Conservation (phyloP, 768 basidiomycete genomes). For the Phallus indusiatus region DNA sequence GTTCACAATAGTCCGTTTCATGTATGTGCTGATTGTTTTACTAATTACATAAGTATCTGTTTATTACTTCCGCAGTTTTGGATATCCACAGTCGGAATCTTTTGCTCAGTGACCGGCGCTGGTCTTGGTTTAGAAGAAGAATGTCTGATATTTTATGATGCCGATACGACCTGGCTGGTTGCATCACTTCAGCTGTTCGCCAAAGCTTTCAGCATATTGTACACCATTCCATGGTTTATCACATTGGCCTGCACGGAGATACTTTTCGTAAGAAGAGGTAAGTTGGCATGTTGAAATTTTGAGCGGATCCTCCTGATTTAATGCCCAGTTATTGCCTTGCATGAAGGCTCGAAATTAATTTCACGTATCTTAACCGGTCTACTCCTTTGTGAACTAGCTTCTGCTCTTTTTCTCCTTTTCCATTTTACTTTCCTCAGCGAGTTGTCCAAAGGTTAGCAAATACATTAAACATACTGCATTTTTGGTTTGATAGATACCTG, state of each 20-base stretch:
- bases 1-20: not conserved
- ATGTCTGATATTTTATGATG: not conserved
- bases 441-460: too few relatives aligned
- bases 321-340: not conserved
- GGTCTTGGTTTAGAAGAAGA: not conserved
- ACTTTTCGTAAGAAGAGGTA: not conserved
- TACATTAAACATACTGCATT: too few relatives aligned
- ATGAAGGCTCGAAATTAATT: not conserved
- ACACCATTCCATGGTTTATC: not conserved
- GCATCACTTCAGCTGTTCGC: too few relatives aligned
- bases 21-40: not conserved
- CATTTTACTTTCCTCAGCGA: not conserved
- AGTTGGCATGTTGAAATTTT: not conserved
- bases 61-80: not conserved
- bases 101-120: not conserved
- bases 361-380: not conserved
- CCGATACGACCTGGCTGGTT: too few relatives aligned
- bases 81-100: not conserved
- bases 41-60: not conserved
- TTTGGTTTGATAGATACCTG: too few relatives aligned
- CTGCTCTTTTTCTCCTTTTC: not conserved
- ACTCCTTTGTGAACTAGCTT: not conserved
- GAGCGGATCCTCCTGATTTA: not conserved
- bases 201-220: too few relatives aligned
- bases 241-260: not conserved